These are phyloP conservation scores for Westerdykella aurantiaca DNA, from an alignment of 2,329 filamentous ascomycete species.

Conservation along the genomic window DNA sequence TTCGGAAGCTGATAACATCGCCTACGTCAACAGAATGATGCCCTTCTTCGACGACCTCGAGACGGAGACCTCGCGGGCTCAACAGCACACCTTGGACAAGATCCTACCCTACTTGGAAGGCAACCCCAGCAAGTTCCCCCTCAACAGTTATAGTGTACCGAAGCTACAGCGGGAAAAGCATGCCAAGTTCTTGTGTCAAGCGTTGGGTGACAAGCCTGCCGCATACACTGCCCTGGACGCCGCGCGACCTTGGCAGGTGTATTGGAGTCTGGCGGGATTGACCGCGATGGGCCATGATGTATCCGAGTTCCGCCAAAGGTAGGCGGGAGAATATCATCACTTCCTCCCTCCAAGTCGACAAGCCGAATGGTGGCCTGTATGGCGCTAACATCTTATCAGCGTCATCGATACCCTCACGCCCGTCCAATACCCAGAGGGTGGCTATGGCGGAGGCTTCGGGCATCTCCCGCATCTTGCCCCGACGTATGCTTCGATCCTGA, in stretches of 20 bases:
- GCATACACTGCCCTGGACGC: conserved; percentile 73
- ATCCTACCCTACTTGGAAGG: conserved; percentile 63
- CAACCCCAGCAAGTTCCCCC: conserved; percentile 46
- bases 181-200: conserved; percentile 55
- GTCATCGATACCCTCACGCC: conserved; percentile 68
- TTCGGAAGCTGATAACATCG: conserved; percentile 25
- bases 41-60: conserved; percentile 60
- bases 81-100: conserved; percentile 62
- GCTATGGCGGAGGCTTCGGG: conserved; percentile 90
- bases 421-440: conserved; percentile 76
- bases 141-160: conserved; percentile 70
- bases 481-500: conserved; percentile 77
- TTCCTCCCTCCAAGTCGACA: not conserved
- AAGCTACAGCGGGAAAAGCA: conserved; percentile 61
- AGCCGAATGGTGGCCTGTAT: not conserved
- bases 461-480: conserved; percentile 84
- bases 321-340: conserved; percentile 25
- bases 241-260: conserved; percentile 87
- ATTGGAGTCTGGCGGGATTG: conserved; percentile 80
- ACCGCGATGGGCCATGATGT: conserved; percentile 70
- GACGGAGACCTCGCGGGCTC: conserved; percentile 62
- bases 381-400: conserved; percentile 32
- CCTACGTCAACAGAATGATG: conserved; percentile 25
- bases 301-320: conserved; percentile 58
- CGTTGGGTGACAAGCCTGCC: conserved; percentile 57